These are phyloP conservation scores for Trichoderma gamsii DNA, from an alignment of 495 filamentous ascomycete genomes.

Conservation along the genomic window DNA sequence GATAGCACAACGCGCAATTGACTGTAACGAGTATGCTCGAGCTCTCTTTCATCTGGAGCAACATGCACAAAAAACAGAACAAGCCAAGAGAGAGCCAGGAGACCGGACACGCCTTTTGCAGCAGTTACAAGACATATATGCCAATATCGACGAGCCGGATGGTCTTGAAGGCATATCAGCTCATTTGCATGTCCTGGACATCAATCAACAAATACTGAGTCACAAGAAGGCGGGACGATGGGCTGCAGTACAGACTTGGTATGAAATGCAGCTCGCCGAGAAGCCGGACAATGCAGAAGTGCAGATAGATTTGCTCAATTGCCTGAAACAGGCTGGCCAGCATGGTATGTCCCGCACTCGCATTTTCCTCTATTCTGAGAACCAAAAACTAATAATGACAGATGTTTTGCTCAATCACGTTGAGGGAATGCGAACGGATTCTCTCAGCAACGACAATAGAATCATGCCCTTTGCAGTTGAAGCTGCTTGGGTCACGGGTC, in stretches of 20 bases:
- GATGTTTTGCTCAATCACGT: conserved; percentile 80
- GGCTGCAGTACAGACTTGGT: conserved; percentile 98
- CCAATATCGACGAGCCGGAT: conserved; percentile 94
- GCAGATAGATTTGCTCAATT: conserved; percentile 78
- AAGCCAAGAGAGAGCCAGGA: conserved; percentile 29
- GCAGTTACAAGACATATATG: conserved; percentile 85
- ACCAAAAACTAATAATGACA: conserved; percentile 30
- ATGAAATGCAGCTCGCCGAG: conserved; percentile 77
- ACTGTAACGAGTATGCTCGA: conserved; percentile 86
- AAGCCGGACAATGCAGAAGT: conserved; percentile 68
- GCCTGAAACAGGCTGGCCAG: conserved; percentile 87
- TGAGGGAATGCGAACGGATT: conserved; percentile 61
- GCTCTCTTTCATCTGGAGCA: conserved; percentile 93
- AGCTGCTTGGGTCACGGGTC: conserved; percentile 80
- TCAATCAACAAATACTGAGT: conserved; percentile 87
- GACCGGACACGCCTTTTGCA: conserved; percentile 57
- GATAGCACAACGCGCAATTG: conserved; percentile 76
- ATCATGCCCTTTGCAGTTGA: conserved; percentile 78
- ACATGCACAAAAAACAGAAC: conserved; percentile 61
- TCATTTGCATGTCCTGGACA: conserved; percentile 69
- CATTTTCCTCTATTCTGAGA: not conserved
- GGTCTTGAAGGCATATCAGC: conserved; percentile 91
- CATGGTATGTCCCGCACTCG: conserved; percentile 53
- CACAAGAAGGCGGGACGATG: conserved; percentile 91
- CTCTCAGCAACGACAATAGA: conserved; percentile 42